Base-by-base conservation (phyloP, 768 basidiomycete genomes). In the Butyriboletus loyo region DNA sequence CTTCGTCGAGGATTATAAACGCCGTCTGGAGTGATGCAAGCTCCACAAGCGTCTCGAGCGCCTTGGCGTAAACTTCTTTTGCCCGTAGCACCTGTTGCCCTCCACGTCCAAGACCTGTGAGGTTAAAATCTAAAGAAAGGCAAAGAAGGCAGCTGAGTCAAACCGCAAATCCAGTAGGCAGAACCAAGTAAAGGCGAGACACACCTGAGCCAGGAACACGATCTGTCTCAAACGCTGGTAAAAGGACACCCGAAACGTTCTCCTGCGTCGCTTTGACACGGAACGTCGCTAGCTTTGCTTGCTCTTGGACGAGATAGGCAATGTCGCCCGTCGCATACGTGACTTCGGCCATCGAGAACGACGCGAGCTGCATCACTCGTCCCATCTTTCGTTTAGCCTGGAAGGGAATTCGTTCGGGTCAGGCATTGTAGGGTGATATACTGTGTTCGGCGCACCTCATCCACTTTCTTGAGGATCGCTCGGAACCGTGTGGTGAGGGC, bases 311-410 rank as follows among this genome's bases (percentile, higher is more conserved):
- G 57, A 97, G 89, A 73, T 98, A 99, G 41, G 92, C 84, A 65
- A 99, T 98, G 67, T 98, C 97, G 59, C 92, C 92, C 9, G 97
- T 96, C 31, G 95, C 85, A 74, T 98, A 99, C 19, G 95, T 96
- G 58, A 99, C 97, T 72, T 98, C 96, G 0, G 97, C 97, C 75
- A 98, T 87, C 38, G 95, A 97, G 79, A 99, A 97, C 37, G 97
- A 98, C 24, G 97, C 97, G 46, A 98, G 80, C 70, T 99, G 97
- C 86, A 99, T 97, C 24, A 98, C 95, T 53, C 91, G 81, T 28
- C 97, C 97, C 97, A 98, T 99, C 75, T 98, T 95, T 53, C 94
- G 84, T 72, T 99, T 99, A 10, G 97, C 96, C 95, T 98, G 52
- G 19, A 58, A 55, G 55, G 50, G 60, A 49, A 57, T 53, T n/a